Evolutionary conservation across 2,329 filamentous ascomycete species (phyloP).

Genomic region (Fusarium robinianum): DNA sequence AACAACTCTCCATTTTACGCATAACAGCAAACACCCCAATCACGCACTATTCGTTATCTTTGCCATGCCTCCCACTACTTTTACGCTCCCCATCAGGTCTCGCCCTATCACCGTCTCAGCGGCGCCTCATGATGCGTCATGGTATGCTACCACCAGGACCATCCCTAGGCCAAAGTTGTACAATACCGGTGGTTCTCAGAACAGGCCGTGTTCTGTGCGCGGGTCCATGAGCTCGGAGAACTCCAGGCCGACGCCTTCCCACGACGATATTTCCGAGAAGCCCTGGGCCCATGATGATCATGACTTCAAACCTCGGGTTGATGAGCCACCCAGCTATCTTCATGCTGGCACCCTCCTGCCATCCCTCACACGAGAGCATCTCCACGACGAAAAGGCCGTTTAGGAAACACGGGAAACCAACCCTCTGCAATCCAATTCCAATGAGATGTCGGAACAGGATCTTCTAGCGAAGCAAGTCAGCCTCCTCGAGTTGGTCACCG

Average conservation of each 20-base stretch:
- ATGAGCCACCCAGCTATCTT: slow-evolving; percentile 16
- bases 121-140: no score
- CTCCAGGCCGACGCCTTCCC: slow-evolving; percentile 6
- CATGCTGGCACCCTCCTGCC: slow-evolving; percentile 10
- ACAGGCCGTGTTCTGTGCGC: no score
- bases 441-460: slow-evolving; percentile 6
- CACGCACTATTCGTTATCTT: no score
- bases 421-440: no score
- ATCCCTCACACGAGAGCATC: not conserved
- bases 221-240: slow-evolving; percentile 24
- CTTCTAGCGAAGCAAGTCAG: slow-evolving; percentile 24
- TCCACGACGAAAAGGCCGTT: slow-evolving; percentile 17
- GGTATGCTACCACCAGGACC: no score
- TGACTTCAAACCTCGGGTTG: slow-evolving; percentile 16
- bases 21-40: no score
- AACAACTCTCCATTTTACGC: no score
- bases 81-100: no score
- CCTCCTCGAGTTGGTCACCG: slow-evolving; percentile 23
- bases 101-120: no score
- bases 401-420: slow-evolving; percentile 13
- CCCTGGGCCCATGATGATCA: slow-evolving; percentile 4
- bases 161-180: no score
- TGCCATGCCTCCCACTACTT: no score
- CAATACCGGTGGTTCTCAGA: no score
- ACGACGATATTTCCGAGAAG: slow-evolving; percentile 7